phyloP scores from a whole-genome alignment of 1,139 yeast species.

The Suzukiozyma palmioleophila region DNA sequence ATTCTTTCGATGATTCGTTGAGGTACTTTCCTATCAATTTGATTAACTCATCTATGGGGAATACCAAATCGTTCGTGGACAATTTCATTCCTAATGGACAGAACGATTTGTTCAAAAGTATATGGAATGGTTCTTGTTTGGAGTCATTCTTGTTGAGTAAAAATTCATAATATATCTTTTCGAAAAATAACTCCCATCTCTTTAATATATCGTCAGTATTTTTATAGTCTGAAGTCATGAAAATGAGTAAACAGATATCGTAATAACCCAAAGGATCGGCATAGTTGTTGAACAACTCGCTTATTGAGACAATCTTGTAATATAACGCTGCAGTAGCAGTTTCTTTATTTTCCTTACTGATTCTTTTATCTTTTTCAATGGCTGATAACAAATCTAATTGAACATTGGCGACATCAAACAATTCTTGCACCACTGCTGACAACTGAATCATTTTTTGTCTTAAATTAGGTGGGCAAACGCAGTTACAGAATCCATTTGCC shows the following conservation, averaged over 20 bases:
- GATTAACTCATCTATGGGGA: constrained; percentile 72
- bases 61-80: constrained; percentile 60
- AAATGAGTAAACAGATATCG: constrained; percentile 73
- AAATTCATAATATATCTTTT: constrained; percentile 36
- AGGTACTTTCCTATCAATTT: constrained; percentile 49
- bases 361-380: constrained; percentile 56
- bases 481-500: constrained; percentile 89
- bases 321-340: constrained; percentile 55
- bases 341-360: constrained; percentile 42
- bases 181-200: constrained; percentile 67
- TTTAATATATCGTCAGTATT: constrained; percentile 67
- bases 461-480: constrained; percentile 73
- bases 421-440: constrained; percentile 67
- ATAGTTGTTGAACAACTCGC: constrained; percentile 78
- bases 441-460: constrained; percentile 74
- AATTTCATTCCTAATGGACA: constrained; percentile 41
- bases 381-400: constrained; percentile 75
- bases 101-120: constrained; percentile 35
- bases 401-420: constrained; percentile 80
- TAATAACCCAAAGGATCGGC: constrained; percentile 87
- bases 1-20: constrained; percentile 32
- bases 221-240: constrained; percentile 78
- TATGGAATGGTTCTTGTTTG: constrained; percentile 35
- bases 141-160: constrained; percentile 24
- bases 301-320: constrained; percentile 61